Base-by-base conservation (phyloP, 2,329 filamentous ascomycete species). In the Hymenoscyphus scutula region DNA sequence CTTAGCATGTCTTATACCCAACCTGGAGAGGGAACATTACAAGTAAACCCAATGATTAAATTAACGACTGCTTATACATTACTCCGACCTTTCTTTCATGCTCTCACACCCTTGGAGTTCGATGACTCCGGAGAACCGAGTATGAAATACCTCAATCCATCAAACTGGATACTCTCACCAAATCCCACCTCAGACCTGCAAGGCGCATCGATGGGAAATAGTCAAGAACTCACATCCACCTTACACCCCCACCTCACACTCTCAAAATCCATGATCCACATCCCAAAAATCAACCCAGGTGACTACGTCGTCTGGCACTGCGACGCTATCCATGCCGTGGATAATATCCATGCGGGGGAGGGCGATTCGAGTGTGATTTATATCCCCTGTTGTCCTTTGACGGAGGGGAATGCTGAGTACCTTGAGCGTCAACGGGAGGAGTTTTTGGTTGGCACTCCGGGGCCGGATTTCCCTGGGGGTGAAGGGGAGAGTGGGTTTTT, bases 311-410 rank as follows among this genome's bases (percentile, higher is more conserved):
- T 85, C 69, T 83, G 89, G 89, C 72, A 83, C 80, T 84, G 72
- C 70, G 70, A 75, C 51, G 69, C 64, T 68, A 62, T 68, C 13
- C 93, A 97, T 73, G 85, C 91, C 0, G 93, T 97, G 0, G 93
- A 97, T 77, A 88, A 85, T 67, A 80, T 87, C 1, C 93, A 97
- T 73, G 76, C 76, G 1, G 94, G 93, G 1, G 80, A 77, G 1
- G 76, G 79, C 0, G 93, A 97, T 74, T 92, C 90, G 0, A 92
- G 88, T 69, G 93, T 97, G 0, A 72, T 97, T 64, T 97, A 97
- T 71, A 96, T 97, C 61, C 92, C 93, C 0, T 88, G 91, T 0
- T 95, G 90, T 60, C 92, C 93, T 0, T 81, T 92, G 32, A 96
- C 92, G 0, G 84, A 88, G 59, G 77, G 80, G 45, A 97, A 95